Conservation (phyloP, 1,284 basidiomycete genomes). For the Coniferiporia weirii region DNA sequence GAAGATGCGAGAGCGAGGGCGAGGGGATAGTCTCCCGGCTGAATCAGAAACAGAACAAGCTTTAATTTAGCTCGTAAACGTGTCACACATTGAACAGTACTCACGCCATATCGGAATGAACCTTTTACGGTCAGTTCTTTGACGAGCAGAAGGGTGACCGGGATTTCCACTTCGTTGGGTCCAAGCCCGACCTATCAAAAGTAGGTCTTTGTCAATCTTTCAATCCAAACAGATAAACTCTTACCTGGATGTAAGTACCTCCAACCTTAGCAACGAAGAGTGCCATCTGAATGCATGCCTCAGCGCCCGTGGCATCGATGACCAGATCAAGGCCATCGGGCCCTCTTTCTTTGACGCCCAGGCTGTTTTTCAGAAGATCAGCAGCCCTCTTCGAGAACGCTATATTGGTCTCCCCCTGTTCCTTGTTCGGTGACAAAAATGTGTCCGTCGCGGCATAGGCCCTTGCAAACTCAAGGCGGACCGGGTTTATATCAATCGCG, state of each 20-base stretch:
- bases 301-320: slow-evolving; percentile 85
- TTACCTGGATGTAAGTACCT: slow-evolving; percentile 67
- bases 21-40: slow-evolving; percentile 82
- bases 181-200: slow-evolving; percentile 68
- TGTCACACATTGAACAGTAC: slow-evolving; percentile 24
- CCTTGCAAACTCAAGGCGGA: slow-evolving; percentile 84
- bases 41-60: neutral
- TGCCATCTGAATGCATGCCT: slow-evolving; percentile 79
- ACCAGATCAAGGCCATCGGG: slow-evolving; percentile 60
- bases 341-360: slow-evolving; percentile 58
- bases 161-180: slow-evolving; percentile 52
- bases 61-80: neutral
- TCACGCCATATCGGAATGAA: slow-evolving; percentile 81
- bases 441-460: slow-evolving; percentile 80
- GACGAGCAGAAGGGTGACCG: slow-evolving; percentile 53
- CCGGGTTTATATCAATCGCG: slow-evolving; percentile 79
- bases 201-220: slow-evolving; percentile 42
- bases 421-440: slow-evolving; percentile 61
- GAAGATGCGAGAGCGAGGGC: slow-evolving; percentile 79
- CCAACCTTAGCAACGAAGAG: slow-evolving; percentile 68
- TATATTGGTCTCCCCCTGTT: slow-evolving; percentile 62
- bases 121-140: slow-evolving; percentile 83
- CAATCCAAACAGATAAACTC: slow-evolving; percentile 32
- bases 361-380: slow-evolving; percentile 44
- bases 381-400: slow-evolving; percentile 71